Evolutionary conservation across 768 basidiomycete species (phyloP).

Genomic region (Rhodotorula graminis): DNA sequence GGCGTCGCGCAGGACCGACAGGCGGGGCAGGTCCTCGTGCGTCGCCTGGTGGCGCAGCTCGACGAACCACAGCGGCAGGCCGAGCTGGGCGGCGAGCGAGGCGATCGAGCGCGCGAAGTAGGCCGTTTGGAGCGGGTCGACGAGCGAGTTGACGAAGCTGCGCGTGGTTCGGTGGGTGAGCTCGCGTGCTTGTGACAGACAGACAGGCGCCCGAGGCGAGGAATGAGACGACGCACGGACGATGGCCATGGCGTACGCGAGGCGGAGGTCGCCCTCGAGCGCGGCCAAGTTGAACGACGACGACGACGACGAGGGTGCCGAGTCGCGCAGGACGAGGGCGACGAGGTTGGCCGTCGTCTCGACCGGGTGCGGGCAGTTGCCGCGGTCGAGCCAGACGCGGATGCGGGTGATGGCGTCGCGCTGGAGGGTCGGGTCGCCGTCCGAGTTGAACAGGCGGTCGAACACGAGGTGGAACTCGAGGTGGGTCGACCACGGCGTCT

Average conservation of each 20-base stretch:
- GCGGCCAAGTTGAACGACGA: background rate
- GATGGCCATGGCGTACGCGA: slow-evolving; percentile 41
- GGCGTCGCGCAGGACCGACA: slow-evolving; percentile 67
- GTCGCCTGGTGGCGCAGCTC: slow-evolving; percentile 92
- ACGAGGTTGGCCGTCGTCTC: slow-evolving; percentile 39
- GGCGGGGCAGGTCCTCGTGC: slow-evolving; percentile 85
- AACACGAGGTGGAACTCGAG: slow-evolving; percentile 71
- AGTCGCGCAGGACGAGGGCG: slow-evolving; percentile 35
- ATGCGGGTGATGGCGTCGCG: slow-evolving; percentile 54
- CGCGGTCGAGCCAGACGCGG: slow-evolving; percentile 37
- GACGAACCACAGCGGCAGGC: slow-evolving; percentile 81
- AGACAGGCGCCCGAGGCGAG: background rate
- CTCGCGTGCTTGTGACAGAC: slow-evolving; percentile 42
- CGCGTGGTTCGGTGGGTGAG: slow-evolving; percentile 49
- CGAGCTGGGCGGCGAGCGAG: slow-evolving; percentile 77
- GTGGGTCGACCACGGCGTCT: slow-evolving; percentile 70
- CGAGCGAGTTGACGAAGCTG: slow-evolving; percentile 89
- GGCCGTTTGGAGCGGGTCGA: slow-evolving; percentile 86
- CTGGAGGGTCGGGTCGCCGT: slow-evolving; percentile 59
- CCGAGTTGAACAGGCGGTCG: slow-evolving; percentile 58
- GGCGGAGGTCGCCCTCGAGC: slow-evolving; percentile 25
- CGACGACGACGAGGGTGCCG: slow-evolving; percentile 5
- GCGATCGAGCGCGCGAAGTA: slow-evolving; percentile 86
- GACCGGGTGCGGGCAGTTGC: slow-evolving; percentile 40
- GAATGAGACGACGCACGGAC: slow-evolving; percentile 43